Evolutionary conservation across 169 alveolate species (phyloP), one percentile per base, ranked within the genome.

Genomic region (Plasmodium berghei): DNA sequence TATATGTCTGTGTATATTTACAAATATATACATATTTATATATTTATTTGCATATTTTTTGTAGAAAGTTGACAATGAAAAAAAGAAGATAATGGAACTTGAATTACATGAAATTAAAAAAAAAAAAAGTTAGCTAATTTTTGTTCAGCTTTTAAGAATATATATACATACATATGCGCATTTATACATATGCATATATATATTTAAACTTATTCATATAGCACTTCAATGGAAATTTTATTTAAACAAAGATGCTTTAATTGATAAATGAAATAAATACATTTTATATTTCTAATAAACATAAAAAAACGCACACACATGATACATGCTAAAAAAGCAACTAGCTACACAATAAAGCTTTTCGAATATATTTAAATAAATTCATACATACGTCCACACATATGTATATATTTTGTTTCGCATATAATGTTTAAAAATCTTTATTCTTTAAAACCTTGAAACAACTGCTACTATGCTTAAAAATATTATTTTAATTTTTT

Each of bases 51-150:
- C 45, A n/a, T 56, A 26, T 42, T 26, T 73, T 73, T 61, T 16
- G n/a, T 24, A 74, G 74, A 62, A 14, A 22, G 66, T 74, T 28
- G 67, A 74, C 46, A 12, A 34, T 46, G 88, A 74, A 74, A 63
- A 74, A 62, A 74, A 42, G 56, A 52, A 61, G 28, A 61, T 74
- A 63, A 74, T 74, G 69, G 75, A 74, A 74, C 28, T 16, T 61
- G 88, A 74, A 62, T 56, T 74, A 56, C 49, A 26, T 69, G 88
- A 74, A 74, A 74, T 74, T 34, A 62, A 73, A 34, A 75, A 40
- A 66, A 80, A 66, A 54, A 66, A 77, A 54, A 77, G 28, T 73
- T 54, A 49, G 28, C 26, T 22, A 72, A 72, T 49, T 54, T 20
- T 20, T 20, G 14, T 42, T 22, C 48, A n/a, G 61, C 14, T 34